Conservation (phyloP, 352 stramenopile genomes). For the Phytophthora cactorum region DNA sequence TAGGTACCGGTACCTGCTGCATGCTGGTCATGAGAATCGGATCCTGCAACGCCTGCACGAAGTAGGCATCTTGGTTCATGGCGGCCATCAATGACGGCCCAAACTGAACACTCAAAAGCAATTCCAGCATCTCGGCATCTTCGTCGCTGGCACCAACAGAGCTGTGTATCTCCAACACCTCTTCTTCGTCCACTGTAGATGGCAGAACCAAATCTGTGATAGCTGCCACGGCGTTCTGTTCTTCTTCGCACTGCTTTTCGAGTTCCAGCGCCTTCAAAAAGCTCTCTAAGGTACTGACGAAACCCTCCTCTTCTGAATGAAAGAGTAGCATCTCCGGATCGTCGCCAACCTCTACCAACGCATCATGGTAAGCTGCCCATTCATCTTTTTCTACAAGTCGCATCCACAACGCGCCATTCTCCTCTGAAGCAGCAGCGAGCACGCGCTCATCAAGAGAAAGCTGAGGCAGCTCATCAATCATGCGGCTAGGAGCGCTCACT, state of each 20-base stretch:
- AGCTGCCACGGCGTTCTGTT: slow-evolving; percentile 17
- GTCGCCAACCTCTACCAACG: slow-evolving; percentile 68
- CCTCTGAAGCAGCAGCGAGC: slow-evolving; percentile 23
- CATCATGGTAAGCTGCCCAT: slow-evolving; percentile 44
- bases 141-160: background rate
- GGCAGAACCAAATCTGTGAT: slow-evolving; percentile 30
- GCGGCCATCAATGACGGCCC: slow-evolving; percentile 53
- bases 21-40: slow-evolving; percentile 61
- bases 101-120: slow-evolving; percentile 61
- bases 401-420: slow-evolving; percentile 37
- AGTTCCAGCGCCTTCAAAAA: slow-evolving; percentile 46
- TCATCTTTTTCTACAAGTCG: slow-evolving; percentile 20
- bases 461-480: background rate
- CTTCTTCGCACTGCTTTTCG: slow-evolving; percentile 32
- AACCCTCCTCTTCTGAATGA: slow-evolving; percentile 58
- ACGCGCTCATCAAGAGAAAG: slow-evolving; percentile 51
- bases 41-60: slow-evolving; percentile 55
- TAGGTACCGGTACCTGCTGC: slow-evolving; percentile 51
- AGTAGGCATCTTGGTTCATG: slow-evolving; percentile 69
- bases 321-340: slow-evolving; percentile 74
- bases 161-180: slow-evolving; percentile 7
- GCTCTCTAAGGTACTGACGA: slow-evolving; percentile 35
- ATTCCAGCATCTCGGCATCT: slow-evolving; percentile 43
- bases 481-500: background rate
- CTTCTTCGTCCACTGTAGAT: slow-evolving; percentile 26